phyloP scores from a whole-genome alignment of 1,284 basidiomycete species.

The Ustilago esculenta region DNA sequence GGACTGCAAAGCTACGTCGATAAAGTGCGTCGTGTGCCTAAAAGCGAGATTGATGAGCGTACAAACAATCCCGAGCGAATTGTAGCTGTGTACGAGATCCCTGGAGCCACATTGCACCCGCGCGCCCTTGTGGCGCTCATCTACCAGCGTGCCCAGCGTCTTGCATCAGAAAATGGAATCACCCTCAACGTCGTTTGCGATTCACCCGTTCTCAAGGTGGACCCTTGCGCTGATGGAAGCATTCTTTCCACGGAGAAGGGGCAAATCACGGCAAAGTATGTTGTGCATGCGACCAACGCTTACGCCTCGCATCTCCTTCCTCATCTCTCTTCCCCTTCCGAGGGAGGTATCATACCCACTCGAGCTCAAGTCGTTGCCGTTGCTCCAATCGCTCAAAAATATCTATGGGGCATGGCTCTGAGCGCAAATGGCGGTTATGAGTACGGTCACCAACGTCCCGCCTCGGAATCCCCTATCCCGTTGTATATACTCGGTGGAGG shows the following conservation, averaged over 20 bases:
- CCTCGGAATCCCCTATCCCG: background rate
- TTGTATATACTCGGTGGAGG: constrained; percentile 80
- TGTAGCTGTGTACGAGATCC: constrained; percentile 44
- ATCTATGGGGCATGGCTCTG: constrained; percentile 37
- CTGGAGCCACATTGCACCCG: constrained; percentile 50
- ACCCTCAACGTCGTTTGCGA: constrained; percentile 29
- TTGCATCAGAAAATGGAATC: constrained; percentile 16
- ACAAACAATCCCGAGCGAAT: constrained; percentile 26
- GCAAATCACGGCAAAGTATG: constrained; percentile 71
- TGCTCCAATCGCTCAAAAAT: constrained; percentile 69
- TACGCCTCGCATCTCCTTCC: constrained; percentile 78
- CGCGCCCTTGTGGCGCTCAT: constrained; percentile 34
- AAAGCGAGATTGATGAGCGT: constrained; percentile 27
- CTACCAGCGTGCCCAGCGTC: constrained; percentile 6
- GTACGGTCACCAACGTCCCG: constrained; percentile 81
- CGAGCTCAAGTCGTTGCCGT: constrained; percentile 78
- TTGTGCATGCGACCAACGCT: constrained; percentile 83
- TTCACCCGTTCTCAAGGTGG: constrained; percentile 21
- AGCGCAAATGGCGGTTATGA: constrained; percentile 71
- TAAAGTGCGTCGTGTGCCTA: constrained; percentile 23
- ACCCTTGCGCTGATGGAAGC: too few relatives aligned
- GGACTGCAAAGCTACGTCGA: constrained; percentile 22
- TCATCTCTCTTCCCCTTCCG: constrained; percentile 71
- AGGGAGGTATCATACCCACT: constrained; percentile 73
- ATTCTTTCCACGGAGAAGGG: constrained; percentile 4